A percentile compares a stretch with the other conserved stretches of the same genome.
phyloP scores from a whole-genome alignment of 768 basidiomycete genomes.

The Dentipellis fragilis region DNA sequence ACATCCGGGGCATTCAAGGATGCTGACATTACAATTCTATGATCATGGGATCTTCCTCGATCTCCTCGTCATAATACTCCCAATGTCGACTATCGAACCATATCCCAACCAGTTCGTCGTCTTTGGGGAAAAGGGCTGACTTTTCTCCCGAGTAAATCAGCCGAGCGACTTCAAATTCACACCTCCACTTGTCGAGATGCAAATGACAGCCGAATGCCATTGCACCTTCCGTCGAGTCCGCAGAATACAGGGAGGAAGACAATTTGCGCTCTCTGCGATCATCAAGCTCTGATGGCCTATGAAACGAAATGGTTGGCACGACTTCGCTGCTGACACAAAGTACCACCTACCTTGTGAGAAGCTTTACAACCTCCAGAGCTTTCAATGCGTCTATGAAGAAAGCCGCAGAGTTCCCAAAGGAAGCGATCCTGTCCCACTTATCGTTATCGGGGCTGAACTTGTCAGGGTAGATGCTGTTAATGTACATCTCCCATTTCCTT shows the following conservation, averaged over 20 bases:
- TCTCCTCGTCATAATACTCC: conserved; percentile 7
- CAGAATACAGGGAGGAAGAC: conserved; percentile 7
- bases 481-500: conserved; percentile 13
- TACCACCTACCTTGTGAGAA: conserved; percentile 8
- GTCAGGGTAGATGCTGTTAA: too few species aligned
- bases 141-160: conserved; percentile 9
- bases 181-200: not conserved
- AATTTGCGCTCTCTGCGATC: not conserved
- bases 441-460: too few species aligned
- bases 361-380: conserved; percentile 8
- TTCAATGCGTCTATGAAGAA: conserved; percentile 8
- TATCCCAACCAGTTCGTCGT: conserved; percentile 11
- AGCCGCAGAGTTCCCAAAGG: not conserved
- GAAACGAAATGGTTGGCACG: not conserved
- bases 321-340: too few species aligned
- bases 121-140: conserved; percentile 8
- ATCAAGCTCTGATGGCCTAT: conserved; percentile 10
- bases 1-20: too few species aligned
- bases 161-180: conserved; percentile 9
- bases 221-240: not conserved
- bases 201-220: conserved; percentile 10
- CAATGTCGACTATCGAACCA: conserved; percentile 13
- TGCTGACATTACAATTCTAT: not conserved
- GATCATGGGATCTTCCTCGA: conserved; percentile 2
- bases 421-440: conserved; percentile 11